Evolutionary conservation across 2,329 filamentous ascomycete species (phyloP), one percentile per base, ranked within the genome.

Genomic region (Simplicillium aogashimaense): DNA sequence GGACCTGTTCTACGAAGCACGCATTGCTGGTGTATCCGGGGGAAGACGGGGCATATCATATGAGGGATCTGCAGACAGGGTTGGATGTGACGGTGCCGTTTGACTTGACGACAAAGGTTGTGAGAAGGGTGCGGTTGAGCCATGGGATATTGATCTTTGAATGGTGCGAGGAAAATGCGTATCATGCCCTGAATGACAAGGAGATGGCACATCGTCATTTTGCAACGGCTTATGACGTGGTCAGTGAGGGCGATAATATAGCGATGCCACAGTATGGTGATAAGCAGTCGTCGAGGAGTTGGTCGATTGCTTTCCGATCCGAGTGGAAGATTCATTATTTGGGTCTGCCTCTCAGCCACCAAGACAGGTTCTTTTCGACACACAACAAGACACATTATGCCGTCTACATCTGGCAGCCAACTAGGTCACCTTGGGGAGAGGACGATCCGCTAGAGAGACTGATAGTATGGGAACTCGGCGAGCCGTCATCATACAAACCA

Each of bases 301-400:
- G 69, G 68, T 51, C 48, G 3, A 58, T 76, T 38, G 55, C 54
- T 1, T 72, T 72, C 40, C 71, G 74, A 38, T 73, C 66, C 35
- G 74, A 81, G 52, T 81, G 72, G 72, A 74, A 74, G 50, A 71
- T 79, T 30, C 70, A 78, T 55, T 71, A 71, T 49, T 57, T 74
- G 2, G 75, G 74, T 9, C 60, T 78, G 37, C 67, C 74, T 1
- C 51, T 78, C 7, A 72, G 69, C 48, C 59, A 64, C n/a, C 59
- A 64, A 31, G 74, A 78, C 51, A 70, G 76, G n/a, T 78, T 80
- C 63, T 78, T 75, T 56, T 80, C 75, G 9, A 59, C 71, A 1
- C 78, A 82, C 52, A 79, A 64, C 36, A 51, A 63, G 12, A 74
- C 65, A 1, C 76, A 81, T 52, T 81, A 81, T 55, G 74, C 66